These are phyloP conservation scores for Pseudogymnoascus destructans DNA, from an alignment of 2,329 filamentous ascomycete species.

Conservation along the genomic window DNA sequence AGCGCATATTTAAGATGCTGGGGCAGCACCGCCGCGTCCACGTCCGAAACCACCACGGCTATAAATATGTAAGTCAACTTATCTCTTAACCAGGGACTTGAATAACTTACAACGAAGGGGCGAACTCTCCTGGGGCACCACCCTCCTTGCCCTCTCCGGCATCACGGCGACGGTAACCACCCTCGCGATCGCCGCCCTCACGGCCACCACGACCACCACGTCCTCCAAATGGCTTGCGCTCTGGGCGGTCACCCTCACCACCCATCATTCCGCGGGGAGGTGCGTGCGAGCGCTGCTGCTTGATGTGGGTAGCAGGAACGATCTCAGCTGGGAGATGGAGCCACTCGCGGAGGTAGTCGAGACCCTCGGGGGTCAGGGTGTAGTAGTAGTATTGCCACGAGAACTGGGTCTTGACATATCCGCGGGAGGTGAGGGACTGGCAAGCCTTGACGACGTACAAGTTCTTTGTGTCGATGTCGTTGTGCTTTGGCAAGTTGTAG, in stretches of 20 bases:
- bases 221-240: constrained; percentile 63
- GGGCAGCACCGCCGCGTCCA: constrained; percentile 68
- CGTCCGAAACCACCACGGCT: constrained; percentile 81
- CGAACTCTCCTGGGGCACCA: constrained; percentile 81
- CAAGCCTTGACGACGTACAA: constrained; percentile 98
- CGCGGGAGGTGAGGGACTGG: constrained; percentile 95
- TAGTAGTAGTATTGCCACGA: constrained; percentile 99
- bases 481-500: constrained; percentile 96
- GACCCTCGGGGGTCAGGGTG: constrained; percentile 97
- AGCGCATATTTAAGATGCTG: constrained; percentile 27
- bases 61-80: constrained; percentile 27
- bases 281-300: constrained; percentile 98
- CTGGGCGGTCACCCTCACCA: constrained; percentile 56
- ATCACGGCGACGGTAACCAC: constrained; percentile 85
- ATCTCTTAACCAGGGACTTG: constrained; percentile 5
- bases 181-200: constrained; percentile 65
- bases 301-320: constrained; percentile 98
- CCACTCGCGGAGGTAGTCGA: constrained; percentile 99
- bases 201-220: constrained; percentile 51
- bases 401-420: constrained; percentile 99
- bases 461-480: constrained; percentile 99
- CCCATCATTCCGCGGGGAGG: constrained; percentile 98
- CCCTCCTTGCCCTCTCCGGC: constrained; percentile 79
- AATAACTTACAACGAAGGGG: constrained; percentile 66
- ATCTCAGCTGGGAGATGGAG: constrained; percentile 99